Evolutionary conservation across 306 rosid genomes (phyloP).

Genomic region (Castanea sativa): DNA sequence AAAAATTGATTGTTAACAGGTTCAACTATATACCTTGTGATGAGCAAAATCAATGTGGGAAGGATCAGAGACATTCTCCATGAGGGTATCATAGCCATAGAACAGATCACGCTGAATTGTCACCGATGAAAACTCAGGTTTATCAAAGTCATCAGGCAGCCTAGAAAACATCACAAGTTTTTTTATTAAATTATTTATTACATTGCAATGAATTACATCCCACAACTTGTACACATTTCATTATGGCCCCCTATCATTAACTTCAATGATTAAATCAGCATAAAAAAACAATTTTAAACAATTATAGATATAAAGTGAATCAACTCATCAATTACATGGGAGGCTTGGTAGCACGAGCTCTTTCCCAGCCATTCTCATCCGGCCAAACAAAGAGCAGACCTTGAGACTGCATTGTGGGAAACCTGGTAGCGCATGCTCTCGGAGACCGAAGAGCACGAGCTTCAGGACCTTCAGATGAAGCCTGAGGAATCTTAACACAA

Average conservation of each 20-base stretch:
- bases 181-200: slow-evolving; percentile 4
- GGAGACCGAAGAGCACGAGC: slow-evolving; percentile 78
- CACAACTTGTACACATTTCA: neutral
- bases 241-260: slow-evolving; percentile 6
- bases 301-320: slow-evolving; percentile 6
- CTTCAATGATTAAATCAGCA: slow-evolving; percentile 10
- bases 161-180: slow-evolving; percentile 35
- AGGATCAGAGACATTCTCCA: slow-evolving; percentile 99
- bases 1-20: neutral
- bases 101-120: slow-evolving; percentile 99
- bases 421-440: slow-evolving; percentile 77
- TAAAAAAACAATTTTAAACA: neutral
- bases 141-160: slow-evolving; percentile 81
- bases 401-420: slow-evolving; percentile 86
- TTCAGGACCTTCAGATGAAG: slow-evolving; percentile 83
- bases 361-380: slow-evolving; percentile 94
- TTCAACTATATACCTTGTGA: slow-evolving; percentile 65
- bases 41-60: slow-evolving; percentile 98
- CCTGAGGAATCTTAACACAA: slow-evolving; percentile 84
- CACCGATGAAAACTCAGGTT: slow-evolving; percentile 87
- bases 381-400: slow-evolving; percentile 99
- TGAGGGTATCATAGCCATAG: slow-evolving; percentile 93
- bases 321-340: slow-evolving; percentile 64
- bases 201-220: neutral
- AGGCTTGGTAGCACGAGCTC: slow-evolving; percentile 74